These are phyloP conservation scores for Mrakia gelida DNA, from an alignment of 768 basidiomycete genomes.

Conservation along the genomic window DNA sequence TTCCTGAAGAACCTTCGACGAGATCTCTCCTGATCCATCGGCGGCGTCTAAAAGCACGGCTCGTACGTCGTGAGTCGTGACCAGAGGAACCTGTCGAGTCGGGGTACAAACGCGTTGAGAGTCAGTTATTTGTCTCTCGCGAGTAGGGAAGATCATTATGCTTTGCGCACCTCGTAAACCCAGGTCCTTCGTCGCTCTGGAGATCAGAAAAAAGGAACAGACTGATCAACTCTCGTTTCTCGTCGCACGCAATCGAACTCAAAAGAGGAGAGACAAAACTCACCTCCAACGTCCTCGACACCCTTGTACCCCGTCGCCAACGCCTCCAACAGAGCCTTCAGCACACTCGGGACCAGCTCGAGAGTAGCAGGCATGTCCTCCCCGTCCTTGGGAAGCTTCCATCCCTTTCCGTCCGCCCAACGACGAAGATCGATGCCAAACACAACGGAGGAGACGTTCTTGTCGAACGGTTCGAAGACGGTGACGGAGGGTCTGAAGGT, in stretches of 20 bases:
- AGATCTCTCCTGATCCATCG: constrained; percentile 9
- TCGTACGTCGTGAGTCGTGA: constrained; percentile 21
- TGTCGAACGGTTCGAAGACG: constrained; percentile 28
- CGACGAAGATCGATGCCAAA: constrained; percentile 21
- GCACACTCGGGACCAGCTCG: constrained; percentile 15
- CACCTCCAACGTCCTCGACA: constrained; percentile 16
- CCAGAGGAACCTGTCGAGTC: constrained; percentile 18
- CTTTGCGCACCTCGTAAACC: constrained; percentile 27
- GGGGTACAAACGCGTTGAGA: neutral
- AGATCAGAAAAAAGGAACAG: neutral
- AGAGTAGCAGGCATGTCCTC: constrained; percentile 5
- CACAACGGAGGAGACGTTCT: constrained; percentile 9
- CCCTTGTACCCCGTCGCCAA: constrained; percentile 12
- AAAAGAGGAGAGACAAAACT: neutral
- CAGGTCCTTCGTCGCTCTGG: constrained; percentile 26
- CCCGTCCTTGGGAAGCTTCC: constrained; percentile 27
- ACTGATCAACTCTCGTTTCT: neutral
- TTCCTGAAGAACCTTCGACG: constrained; percentile 10
- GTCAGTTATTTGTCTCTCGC: neutral
- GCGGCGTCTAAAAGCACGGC: constrained; percentile 13
- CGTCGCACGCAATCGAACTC: no score
- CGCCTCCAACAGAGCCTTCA: constrained; percentile 17
- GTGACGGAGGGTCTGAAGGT: constrained; percentile 24
- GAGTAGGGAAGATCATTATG: neutral
- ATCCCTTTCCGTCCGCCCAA: constrained; percentile 24